phyloP scores from a whole-genome alignment of 2,329 filamentous ascomycete species.

The Sarocladiaceae sp. region DNA sequence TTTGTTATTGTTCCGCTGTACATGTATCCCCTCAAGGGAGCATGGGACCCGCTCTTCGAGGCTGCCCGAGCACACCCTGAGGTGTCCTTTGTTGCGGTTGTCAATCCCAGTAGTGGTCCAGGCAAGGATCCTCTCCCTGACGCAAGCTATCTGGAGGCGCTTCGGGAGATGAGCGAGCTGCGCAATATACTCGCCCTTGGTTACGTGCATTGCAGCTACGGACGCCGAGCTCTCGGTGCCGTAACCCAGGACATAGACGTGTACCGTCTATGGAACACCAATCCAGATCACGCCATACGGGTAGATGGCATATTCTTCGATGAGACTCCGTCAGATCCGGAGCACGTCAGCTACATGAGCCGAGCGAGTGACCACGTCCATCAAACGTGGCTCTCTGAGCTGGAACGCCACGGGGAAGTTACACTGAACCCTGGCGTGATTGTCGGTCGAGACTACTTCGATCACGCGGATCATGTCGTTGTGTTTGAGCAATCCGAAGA shows the following conservation, averaged over 20 bases:
- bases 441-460: constrained; percentile 33
- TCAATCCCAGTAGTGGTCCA: constrained; percentile 27
- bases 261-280: constrained; percentile 39
- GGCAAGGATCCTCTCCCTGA: constrained; percentile 22
- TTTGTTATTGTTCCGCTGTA: constrained; percentile 27
- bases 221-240: constrained; percentile 16
- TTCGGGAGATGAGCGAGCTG: constrained; percentile 17
- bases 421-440: constrained; percentile 42
- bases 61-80: constrained; percentile 18
- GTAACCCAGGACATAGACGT: constrained; percentile 34
- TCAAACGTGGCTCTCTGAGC: constrained; percentile 12
- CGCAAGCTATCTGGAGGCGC: constrained; percentile 21
- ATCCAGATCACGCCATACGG: constrained; percentile 22
- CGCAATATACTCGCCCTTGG: constrained; percentile 24
- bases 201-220: constrained; percentile 27
- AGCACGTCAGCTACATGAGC: constrained; percentile 18
- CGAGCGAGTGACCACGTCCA: constrained; percentile 20
- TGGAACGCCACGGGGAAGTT: constrained; percentile 16
- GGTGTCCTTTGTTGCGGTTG: constrained; percentile 23
- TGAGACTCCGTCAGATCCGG: constrained; percentile 32
- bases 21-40: constrained; percentile 24
- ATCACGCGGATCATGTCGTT: constrained; percentile 37
- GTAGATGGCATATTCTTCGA: constrained; percentile 46
- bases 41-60: constrained; percentile 25
- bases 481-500: constrained; percentile 33